Base-by-base conservation (phyloP, 208 protist genomes). In the Trypanosoma scelopori region DNA sequence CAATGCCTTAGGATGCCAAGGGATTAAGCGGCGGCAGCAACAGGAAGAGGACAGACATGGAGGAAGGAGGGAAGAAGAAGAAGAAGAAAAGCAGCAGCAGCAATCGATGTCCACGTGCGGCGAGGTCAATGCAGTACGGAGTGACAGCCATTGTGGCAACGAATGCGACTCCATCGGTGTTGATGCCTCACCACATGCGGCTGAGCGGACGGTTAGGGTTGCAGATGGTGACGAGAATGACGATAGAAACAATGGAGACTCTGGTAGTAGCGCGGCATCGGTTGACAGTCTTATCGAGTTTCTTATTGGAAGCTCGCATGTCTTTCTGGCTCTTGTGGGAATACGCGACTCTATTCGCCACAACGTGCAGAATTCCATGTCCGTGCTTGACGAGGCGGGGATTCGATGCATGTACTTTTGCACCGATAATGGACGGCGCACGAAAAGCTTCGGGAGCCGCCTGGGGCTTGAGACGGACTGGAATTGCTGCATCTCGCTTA, bases 401-500 rank as follows among this genome's bases (percentile, higher is more conserved):
- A 92, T 98, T 65, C 86, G 96, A 12, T 98, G 97, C 76, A 97
- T 98, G 75, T 94, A 88, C 64, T 98, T 98, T 55, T 93, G 77
- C 37, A 50, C 71, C 7, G 81, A 84, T n/a, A 96, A 87, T 53
- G 80, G 94, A 59, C 76, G 87, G 41, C 85, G 84, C 42, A 97
- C 93, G 4, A 96, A 95, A 62, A 91, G 91, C 43, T 97, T 98
- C 60, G 94, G 92, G 20, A 81, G 80, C 37, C 87, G 92, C 20
- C 64, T 98, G 0, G 96, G 96, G 9, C 72, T 98, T 9, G 89
- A 97, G 61, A 97, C 92, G 32, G 96, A 98, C 67, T 98, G 94
- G 94, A 98, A 98, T 79, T 97, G 91, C 71, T 98, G 93, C 69
- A 98, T 98, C 37, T 96, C 93, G 1, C 72, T 98, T 12, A 85